Percentiles rank a stretch among this genome's conserved stretches.
Evolutionary conservation across 2,329 filamentous ascomycete genomes (phyloP).

Genomic region (Plenodomus tracheiphilus): DNA sequence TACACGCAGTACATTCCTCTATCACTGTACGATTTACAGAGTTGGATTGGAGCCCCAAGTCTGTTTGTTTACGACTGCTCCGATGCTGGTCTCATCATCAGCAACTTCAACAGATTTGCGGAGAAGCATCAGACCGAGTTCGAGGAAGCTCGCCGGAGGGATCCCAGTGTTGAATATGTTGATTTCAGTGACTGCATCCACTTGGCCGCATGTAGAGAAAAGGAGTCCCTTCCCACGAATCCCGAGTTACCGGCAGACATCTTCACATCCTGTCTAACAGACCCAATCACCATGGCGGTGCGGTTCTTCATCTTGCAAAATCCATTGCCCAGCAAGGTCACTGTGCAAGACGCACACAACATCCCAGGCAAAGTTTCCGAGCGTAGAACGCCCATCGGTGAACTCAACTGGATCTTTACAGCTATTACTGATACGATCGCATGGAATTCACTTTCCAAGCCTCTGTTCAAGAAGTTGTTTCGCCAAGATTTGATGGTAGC

Average conservation of each 20-base stretch:
- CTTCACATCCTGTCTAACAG: conserved; percentile 94
- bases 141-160: conserved; percentile 71
- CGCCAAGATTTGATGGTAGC: conserved; percentile 99
- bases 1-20: conserved; percentile 99
- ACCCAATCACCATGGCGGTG: conserved; percentile 94
- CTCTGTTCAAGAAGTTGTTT: conserved; percentile 95
- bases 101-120: conserved; percentile 91
- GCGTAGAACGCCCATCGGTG: conserved; percentile 87
- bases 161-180: conserved; percentile 67
- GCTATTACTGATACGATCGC: conserved; percentile 98
- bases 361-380: conserved; percentile 92
- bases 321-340: conserved; percentile 68
- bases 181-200: conserved; percentile 87
- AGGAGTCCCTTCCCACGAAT: conserved; percentile 93
- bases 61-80: conserved; percentile 98
- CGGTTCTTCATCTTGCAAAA: conserved; percentile 97
- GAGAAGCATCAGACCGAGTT: conserved; percentile 95
- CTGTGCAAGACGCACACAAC: conserved; percentile 80
- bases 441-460: conserved; percentile 90
- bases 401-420: conserved; percentile 99
- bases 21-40: conserved; percentile 90
- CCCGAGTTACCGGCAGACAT: conserved; percentile 90
- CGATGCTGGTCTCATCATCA: conserved; percentile 91
- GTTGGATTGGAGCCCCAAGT: conserved; percentile 93
- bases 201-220: conserved; percentile 85